A percentile compares a stretch with the other conserved stretches of the same genome.
phyloP scores from a whole-genome alignment of 2,329 filamentous ascomycete genomes.

The Fusarium sp. region DNA sequence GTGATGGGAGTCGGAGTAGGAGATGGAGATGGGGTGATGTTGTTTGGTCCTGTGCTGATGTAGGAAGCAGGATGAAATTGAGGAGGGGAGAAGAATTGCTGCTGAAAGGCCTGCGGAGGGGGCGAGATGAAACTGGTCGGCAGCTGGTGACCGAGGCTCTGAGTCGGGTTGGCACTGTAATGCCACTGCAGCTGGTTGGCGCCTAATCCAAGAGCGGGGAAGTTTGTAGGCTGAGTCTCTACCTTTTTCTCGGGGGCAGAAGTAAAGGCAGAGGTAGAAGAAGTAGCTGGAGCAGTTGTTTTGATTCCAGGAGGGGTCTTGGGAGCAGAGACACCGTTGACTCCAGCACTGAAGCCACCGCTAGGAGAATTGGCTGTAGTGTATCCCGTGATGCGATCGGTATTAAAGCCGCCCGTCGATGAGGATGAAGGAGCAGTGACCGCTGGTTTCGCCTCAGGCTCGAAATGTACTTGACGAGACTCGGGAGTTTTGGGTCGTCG shows the following conservation, averaged over 20 bases:
- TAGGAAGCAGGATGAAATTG: constrained; percentile 29
- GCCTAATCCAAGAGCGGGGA: constrained; percentile 46
- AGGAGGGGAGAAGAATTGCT: constrained; percentile 16
- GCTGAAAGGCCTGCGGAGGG: constrained; percentile 24
- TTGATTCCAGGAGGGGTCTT: constrained; percentile 16
- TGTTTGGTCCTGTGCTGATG: constrained; percentile 20
- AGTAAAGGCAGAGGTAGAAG: constrained; percentile 6
- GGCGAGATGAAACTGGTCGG: constrained; percentile 33
- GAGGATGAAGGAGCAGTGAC: background rate
- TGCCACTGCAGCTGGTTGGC: constrained; percentile 48
- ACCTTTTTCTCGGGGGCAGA: constrained; percentile 13
- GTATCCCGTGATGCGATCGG: constrained; percentile 18
- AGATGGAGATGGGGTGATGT: background rate
- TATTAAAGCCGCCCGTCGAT: background rate
- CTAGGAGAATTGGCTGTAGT: constrained; percentile 42
- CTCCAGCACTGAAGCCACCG: constrained; percentile 39
- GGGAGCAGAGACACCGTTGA: constrained; percentile 18
- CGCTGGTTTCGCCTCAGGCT: constrained; percentile 10
- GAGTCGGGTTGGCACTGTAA: constrained; percentile 50
- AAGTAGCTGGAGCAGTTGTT: background rate
- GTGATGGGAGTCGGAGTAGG: constrained; percentile 34
- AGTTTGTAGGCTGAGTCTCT: constrained; percentile 37
- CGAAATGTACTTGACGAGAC: constrained; percentile 50
- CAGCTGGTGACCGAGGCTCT: constrained; percentile 47
- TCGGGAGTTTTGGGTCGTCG: constrained; percentile 45